Conservation (phyloP, 805 yeast species). For the Candida chilensis region DNA sequence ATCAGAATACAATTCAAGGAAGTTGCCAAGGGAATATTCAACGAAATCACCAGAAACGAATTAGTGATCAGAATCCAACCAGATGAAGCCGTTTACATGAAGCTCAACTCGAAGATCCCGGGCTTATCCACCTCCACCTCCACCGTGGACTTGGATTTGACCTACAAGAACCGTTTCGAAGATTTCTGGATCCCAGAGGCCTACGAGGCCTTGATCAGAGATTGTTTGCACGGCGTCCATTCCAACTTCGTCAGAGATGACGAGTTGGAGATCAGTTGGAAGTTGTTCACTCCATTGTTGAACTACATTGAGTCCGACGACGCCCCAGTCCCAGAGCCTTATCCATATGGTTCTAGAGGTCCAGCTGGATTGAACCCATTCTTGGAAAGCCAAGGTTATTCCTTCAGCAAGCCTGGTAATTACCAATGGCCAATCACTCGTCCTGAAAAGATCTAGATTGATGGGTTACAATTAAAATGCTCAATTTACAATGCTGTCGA, state of each 20-base stretch:
- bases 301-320: constrained; percentile 65
- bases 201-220: constrained; percentile 90
- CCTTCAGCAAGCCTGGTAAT: constrained; percentile 47
- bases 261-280: constrained; percentile 92
- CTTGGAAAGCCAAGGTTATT: constrained; percentile 64
- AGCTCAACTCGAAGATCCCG: constrained; percentile 89
- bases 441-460: constrained; percentile 21
- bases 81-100: constrained; percentile 85
- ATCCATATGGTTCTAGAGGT: constrained; percentile 89
- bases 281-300: constrained; percentile 84
- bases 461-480: too few species aligned
- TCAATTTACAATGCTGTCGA: too few species aligned
- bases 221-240: constrained; percentile 85
- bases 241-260: constrained; percentile 97
- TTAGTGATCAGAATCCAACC: constrained; percentile 93
- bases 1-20: constrained; percentile 87
- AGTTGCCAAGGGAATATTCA: constrained; percentile 76
- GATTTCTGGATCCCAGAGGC: constrained; percentile 97
- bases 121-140: constrained; percentile 80
- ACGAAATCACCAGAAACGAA: constrained; percentile 81
- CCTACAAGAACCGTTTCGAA: constrained; percentile 72
- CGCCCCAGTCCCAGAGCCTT: constrained; percentile 58
- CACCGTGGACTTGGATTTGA: constrained; percentile 83
- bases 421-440: constrained; percentile 91
- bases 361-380: constrained; percentile 59